phyloP scores from a whole-genome alignment of 257 asterid species.

The Solanum arcanum region DNA sequence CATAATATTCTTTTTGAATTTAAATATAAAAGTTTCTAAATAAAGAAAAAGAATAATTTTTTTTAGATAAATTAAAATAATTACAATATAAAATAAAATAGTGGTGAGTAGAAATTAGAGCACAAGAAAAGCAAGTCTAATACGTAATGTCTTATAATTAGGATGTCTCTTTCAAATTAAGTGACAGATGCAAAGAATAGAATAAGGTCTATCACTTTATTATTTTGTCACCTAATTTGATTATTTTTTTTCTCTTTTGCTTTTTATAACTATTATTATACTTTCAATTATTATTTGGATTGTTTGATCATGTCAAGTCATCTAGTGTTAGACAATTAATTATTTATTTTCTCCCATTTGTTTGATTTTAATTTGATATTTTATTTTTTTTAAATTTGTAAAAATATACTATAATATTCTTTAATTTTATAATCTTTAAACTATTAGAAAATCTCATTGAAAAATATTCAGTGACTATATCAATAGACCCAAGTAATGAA shows the following conservation, averaged over 20 bases:
- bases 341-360: too few species aligned
- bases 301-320: not conserved
- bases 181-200: not conserved
- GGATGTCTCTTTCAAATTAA: not conserved
- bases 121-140: not conserved
- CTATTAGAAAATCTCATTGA: too few species aligned
- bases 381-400: fast-evolving
- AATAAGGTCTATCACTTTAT: not conserved
- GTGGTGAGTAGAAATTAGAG: not conserved
- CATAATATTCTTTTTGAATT: not conserved
- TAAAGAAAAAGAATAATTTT: not conserved
- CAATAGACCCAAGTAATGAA: not conserved
- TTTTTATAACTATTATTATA: not conserved
- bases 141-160: not conserved
- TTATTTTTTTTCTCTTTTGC: not conserved
- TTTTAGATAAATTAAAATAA: not conserved
- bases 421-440: too few species aligned
- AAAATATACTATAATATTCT: too few species aligned
- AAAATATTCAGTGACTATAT: too few species aligned
- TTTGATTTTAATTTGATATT: not conserved
- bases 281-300: not conserved
- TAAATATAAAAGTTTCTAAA: not conserved
- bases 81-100: not conserved
- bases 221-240: not conserved
- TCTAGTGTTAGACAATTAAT: not conserved